Evolutionary conservation across 139 green algal species (phyloP).

Genomic region (Astrephomene gubernaculifera): DNA sequence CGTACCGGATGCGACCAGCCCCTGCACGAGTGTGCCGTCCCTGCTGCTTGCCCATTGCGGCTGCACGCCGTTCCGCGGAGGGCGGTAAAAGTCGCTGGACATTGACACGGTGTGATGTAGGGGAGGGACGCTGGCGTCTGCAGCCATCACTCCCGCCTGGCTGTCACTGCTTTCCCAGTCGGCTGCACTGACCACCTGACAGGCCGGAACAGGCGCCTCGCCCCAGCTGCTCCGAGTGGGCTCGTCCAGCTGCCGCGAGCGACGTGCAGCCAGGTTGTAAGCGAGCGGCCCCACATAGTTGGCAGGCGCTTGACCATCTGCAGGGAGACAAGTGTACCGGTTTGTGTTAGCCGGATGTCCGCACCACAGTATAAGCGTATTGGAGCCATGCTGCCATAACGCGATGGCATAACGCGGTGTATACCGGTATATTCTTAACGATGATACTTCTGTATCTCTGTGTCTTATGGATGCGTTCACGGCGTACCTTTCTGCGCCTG

Average conservation of each 20-base stretch:
- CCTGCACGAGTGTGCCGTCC: background rate
- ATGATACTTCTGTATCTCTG: too few relatives aligned
- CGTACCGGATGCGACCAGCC: background rate
- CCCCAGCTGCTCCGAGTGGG: conserved; percentile 32
- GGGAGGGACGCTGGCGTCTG: background rate
- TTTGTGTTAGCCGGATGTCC: too few relatives aligned
- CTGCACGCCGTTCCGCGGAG: background rate
- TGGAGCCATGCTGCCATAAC: too few relatives aligned
- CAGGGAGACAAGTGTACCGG: too few relatives aligned
- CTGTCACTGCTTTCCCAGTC: background rate
- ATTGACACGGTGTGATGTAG: background rate
- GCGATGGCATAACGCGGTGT: too few relatives aligned
- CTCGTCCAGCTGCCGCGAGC: background rate
- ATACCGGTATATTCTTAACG: too few relatives aligned
- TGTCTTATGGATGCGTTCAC: too few relatives aligned
- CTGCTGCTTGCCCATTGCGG: background rate
- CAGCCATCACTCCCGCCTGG: background rate
- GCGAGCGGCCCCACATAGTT: conserved; percentile 18
- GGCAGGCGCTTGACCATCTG: background rate
- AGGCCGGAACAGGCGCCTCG: conserved; percentile 2
- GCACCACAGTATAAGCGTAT: too few relatives aligned
- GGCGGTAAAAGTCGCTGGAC: background rate
- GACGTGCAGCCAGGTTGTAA: conserved; percentile 3
- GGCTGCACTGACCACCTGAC: background rate
- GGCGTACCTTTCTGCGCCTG: background rate